Evolutionary conservation across 1,284 basidiomycete genomes (phyloP).

Genomic region (Termitomyces sp.): DNA sequence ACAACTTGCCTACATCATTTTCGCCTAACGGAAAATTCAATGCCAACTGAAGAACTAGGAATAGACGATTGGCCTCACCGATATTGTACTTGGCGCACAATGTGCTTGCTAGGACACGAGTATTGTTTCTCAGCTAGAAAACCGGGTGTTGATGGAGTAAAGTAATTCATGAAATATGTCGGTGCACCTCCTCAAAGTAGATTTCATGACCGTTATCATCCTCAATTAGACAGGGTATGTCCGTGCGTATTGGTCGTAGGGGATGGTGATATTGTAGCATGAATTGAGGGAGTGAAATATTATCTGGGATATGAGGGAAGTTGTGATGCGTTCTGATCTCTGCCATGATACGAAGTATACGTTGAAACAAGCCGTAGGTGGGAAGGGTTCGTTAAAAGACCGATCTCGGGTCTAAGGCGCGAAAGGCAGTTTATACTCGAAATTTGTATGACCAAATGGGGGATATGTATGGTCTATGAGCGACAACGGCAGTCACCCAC

Average conservation of each 20-base stretch:
- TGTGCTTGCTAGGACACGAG: constrained; percentile 49
- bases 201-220: constrained; percentile 43
- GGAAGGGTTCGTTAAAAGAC: constrained; percentile 1
- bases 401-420: constrained; percentile 4
- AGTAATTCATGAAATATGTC: background rate
- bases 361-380: constrained; percentile 1
- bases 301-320: constrained; percentile 53
- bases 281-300: constrained; percentile 63
- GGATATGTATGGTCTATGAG: constrained; percentile 6
- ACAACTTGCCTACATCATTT: constrained; percentile 42
- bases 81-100: constrained; percentile 38
- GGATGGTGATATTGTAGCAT: constrained; percentile 57
- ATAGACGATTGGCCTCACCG: constrained; percentile 24
- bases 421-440: constrained; percentile 15
- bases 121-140: constrained; percentile 41
- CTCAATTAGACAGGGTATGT: constrained; percentile 53
- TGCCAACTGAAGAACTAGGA: background rate
- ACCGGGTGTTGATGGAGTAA: background rate
- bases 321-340: constrained; percentile 21
- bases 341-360: constrained; percentile 5
- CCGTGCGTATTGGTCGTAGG: constrained; percentile 34
- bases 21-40: constrained; percentile 25
- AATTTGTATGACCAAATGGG: constrained; percentile 10
- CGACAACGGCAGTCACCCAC: constrained; percentile 10
- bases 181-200: constrained; percentile 38